Percentiles rank a stretch among this genome's conserved stretches.
Conservation (phyloP, 1,284 basidiomycete genomes). For the Ustanciosporium gigantosporum region DNA sequence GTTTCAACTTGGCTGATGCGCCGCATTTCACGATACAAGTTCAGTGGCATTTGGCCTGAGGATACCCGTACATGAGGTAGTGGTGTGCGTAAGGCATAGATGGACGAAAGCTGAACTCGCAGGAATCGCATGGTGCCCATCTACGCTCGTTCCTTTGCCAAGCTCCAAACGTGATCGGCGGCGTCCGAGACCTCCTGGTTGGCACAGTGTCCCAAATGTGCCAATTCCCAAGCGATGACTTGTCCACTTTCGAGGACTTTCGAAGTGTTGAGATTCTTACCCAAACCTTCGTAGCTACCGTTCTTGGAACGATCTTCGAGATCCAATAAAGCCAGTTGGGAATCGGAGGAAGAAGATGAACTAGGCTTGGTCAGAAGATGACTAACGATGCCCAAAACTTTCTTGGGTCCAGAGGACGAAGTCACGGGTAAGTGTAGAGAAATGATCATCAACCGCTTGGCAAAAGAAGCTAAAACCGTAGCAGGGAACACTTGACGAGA, state of each 20-base stretch:
- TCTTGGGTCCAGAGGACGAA: background rate
- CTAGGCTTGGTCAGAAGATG: conserved; percentile 15
- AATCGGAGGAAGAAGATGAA: conserved; percentile 1
- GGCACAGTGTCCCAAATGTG: no score
- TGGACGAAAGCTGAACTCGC: no score
- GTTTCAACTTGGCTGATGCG: no score
- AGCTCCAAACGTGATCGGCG: conserved; percentile 6
- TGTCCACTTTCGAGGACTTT: conserved; percentile 14
- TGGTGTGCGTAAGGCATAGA: no score
- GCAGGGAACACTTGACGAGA: conserved; percentile 73
- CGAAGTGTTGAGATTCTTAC: conserved; percentile 7
- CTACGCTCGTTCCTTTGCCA: no score
- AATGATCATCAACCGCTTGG: conserved; percentile 73
- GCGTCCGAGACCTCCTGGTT: background rate
- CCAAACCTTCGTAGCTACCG: conserved; percentile 7
- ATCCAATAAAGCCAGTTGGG: conserved; percentile 21
- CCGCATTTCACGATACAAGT: no score
- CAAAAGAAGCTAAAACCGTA: conserved; percentile 72
- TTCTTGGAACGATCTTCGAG: conserved; percentile 17
- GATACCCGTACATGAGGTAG: no score
- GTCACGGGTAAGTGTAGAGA: conserved; percentile 8
- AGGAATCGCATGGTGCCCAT: no score
- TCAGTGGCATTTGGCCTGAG: no score
- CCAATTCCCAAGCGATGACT: conserved; percentile 20
- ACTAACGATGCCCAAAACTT: conserved; percentile 4